phyloP scores from a whole-genome alignment of 2,329 filamentous ascomycete species.

The Lasiodiplodia gonubiensis region DNA sequence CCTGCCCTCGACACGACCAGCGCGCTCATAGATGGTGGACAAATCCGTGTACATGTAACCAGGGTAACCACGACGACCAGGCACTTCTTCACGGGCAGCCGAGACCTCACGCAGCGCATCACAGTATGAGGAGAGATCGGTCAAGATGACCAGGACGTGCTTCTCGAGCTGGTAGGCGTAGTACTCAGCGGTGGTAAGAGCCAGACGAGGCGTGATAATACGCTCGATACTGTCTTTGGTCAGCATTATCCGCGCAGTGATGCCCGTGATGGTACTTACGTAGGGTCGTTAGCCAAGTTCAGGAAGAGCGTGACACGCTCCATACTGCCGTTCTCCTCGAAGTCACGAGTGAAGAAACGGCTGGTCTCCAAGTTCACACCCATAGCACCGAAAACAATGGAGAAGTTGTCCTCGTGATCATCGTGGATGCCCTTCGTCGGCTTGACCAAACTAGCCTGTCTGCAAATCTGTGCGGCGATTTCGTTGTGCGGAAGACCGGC shows the following conservation, averaged over 20 bases:
- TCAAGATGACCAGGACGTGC: conserved; percentile 98
- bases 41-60: conserved; percentile 99
- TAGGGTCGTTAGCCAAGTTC: conserved; percentile 98
- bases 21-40: conserved; percentile 99
- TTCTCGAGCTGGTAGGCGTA: conserved; percentile 99
- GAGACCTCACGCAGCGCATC: conserved; percentile 99
- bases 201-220: conserved; percentile 98
- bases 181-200: conserved; percentile 97
- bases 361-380: conserved; percentile 99
- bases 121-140: conserved; percentile 96
- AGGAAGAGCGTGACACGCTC: conserved; percentile 97
- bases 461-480: conserved; percentile 97
- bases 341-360: conserved; percentile 97
- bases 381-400: conserved; percentile 99
- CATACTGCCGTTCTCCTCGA: conserved; percentile 98
- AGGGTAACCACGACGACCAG: conserved; percentile 97
- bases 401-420: conserved; percentile 98
- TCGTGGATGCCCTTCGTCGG: conserved; percentile 96
- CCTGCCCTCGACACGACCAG: conserved; percentile 93
- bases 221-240: conserved; percentile 78
- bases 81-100: conserved; percentile 96
- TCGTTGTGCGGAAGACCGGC: conserved; percentile 99
- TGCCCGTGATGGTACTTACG: conserved; percentile 63
- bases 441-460: conserved; percentile 92
- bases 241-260: conserved; percentile 30